Conservation (phyloP, 192 early-diverging fungal species). For the Coemansia sp. region DNA sequence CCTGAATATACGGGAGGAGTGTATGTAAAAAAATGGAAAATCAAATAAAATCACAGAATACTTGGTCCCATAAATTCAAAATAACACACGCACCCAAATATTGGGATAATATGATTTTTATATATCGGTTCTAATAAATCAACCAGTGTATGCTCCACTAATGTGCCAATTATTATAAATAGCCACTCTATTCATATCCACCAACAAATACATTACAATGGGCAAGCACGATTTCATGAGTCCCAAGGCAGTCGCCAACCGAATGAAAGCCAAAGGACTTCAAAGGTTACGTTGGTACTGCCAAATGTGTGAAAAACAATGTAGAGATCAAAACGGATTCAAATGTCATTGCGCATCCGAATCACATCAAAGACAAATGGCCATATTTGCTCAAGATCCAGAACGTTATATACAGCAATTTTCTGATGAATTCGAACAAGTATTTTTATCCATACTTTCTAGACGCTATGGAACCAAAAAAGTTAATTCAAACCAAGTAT, state of each 20-base stretch:
- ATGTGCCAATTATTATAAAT: too few species aligned
- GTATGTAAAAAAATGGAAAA: too few species aligned
- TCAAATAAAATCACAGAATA: too few species aligned
- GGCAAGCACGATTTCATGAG: constrained; percentile 70
- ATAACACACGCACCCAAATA: too few species aligned
- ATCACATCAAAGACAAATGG: constrained; percentile 87
- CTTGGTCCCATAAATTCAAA: too few species aligned
- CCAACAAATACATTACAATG: constrained; percentile 32
- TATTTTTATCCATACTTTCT: constrained; percentile 82
- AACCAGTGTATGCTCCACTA: too few species aligned
- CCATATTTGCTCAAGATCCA: constrained; percentile 78
- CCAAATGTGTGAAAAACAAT: constrained; percentile 89
- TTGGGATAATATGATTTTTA: too few species aligned
- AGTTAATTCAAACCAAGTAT: constrained; percentile 90
- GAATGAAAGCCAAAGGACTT: constrained; percentile 90
- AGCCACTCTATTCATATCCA: background rate
- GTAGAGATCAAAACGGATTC: constrained; percentile 94
- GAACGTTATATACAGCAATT: constrained; percentile 71
- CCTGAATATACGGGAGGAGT: too few species aligned
- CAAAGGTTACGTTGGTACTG: constrained; percentile 89
- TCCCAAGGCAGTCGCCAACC: constrained; percentile 85
- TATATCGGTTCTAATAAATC: too few species aligned
- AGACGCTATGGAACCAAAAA: constrained; percentile 75
- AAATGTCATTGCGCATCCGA: constrained; percentile 90
- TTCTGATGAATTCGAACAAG: constrained; percentile 76